Conservation (phyloP, 2,329 filamentous ascomycete species). For the Xylaria sp. region DNA sequence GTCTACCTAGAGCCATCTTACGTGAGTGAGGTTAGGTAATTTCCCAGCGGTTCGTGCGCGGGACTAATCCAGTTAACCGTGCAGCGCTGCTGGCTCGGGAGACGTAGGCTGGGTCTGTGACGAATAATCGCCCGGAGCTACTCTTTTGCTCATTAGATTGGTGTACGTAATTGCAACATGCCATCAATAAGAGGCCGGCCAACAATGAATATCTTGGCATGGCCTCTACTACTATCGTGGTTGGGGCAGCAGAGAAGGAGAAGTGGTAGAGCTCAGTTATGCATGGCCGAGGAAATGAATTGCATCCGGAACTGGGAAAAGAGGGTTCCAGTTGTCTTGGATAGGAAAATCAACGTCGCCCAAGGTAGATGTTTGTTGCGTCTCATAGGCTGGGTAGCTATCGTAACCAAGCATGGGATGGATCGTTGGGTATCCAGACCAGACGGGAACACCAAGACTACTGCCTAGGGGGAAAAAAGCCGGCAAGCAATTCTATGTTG, state of each 20-base stretch:
- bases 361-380: constrained; percentile 11
- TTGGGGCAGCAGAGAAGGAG: constrained; percentile 2
- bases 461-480: neutral
- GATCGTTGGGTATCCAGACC: constrained; percentile 16
- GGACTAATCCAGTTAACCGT: constrained; percentile 16
- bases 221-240: constrained; percentile 17
- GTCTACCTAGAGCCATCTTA: neutral
- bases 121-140: neutral
- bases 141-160: constrained; percentile 14
- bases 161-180: constrained; percentile 18
- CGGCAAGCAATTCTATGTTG: constrained; percentile 25
- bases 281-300: constrained; percentile 20
- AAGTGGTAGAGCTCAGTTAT: constrained; percentile 15
- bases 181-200: constrained; percentile 24
- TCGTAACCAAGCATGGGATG: constrained; percentile 5
- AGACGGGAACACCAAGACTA: constrained; percentile 8
- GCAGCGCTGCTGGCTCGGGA: constrained; percentile 23
- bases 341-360: neutral
- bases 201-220: constrained; percentile 25
- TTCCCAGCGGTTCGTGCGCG: constrained; percentile 26
- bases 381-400: constrained; percentile 17
- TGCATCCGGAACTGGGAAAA: constrained; percentile 7
- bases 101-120: neutral
- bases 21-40: constrained; percentile 2
- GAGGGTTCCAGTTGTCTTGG: neutral